Evolutionary conservation across 169 alveolate genomes (phyloP), one percentile per base, ranked within the genome.

Genomic region (Plasmodium inui): DNA sequence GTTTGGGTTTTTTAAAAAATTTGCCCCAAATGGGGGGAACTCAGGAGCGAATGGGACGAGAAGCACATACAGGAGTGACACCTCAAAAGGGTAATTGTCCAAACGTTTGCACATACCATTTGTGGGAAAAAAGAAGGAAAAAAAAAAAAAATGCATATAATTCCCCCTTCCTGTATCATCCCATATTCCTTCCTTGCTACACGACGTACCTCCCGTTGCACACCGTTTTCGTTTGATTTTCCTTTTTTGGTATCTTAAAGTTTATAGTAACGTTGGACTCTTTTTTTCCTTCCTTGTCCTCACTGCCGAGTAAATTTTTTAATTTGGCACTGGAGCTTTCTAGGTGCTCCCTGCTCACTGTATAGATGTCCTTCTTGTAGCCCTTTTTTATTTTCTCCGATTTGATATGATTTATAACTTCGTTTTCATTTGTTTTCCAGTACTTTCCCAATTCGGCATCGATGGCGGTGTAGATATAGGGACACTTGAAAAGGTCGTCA

Each of bases 381-480:
- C 91, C 83, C 34, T 88, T 84, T 93, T 93, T 83, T n/a, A 79
- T 57, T 67, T 39, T 84, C 80, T 83, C 94, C 22, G 92, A 73
- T 92, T 74, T 89, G n/a, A 89, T 39, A 2, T 41, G 79, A 19
- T 89, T 57, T 30, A 89, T 50, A 79, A 61, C 46, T 17, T 78
- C 88, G 50, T 89, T 89, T 57, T 89, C 91, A 61, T 61, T 79
- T 7, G 94, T 89, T 89, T 89, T 89, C 94, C 94, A 89, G 41
- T 89, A 80, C 57, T 89, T 89, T 22, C 84, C 90, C 53, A 89
- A 50, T 89, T 89, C 91, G 14, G 71, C 94, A 89, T 89, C 94
- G 46, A 89, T 89, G 34, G 91, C 94, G 19, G 67, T 89, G 72
- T 89, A 80, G 26, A 89, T 89, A 26, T 79, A 81, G 39, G 94